Evolutionary conservation across 768 basidiomycete species (phyloP), one percentile per base, ranked within the genome.

Genomic region (Tricholoma sp.): DNA sequence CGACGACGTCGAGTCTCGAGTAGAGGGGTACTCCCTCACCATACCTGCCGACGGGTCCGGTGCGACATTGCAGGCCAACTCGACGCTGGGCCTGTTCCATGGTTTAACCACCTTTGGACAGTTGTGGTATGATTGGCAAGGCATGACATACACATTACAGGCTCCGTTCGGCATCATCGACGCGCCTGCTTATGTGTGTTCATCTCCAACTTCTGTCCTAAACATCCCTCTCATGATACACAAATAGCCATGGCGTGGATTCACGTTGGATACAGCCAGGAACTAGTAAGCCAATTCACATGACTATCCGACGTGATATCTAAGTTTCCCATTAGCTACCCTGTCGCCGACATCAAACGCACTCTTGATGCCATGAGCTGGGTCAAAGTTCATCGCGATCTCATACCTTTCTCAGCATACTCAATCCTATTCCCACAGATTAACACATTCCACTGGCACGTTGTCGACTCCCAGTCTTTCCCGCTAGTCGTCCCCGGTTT

Each of bases 391-490:
- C 41, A 65, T 52, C 29, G 77, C 64, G 70, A 70, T 29, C 79
- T 80, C 63, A 52, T 8, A 18, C 29, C 31, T 13, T 15, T 15
- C 6, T 3, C 4, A 3, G 6, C 32, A 34, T n/a, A 9, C 18
- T 42, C 50, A 32, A 28, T 48, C 45, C 33, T 8, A 33, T 33
- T 53, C 13, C 31, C 18, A 6, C 44, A 85, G 83, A 79, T 90
- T 50, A 91, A 85, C 68, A 82, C 81, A 1, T 80, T 94, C 62
- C 89, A 94, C 60, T 94, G 91, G 91, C 92, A 94, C 64, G 76
- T 91, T 55, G 83, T 84, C 34, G 92, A 94, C 69, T 83, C 84
- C 53, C 89, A 94, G 63, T 85, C 83, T 34, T 94, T 89, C 74
- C 91, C 92, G 1, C 75, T 94, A 15, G 74, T 79, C 39, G 71